phyloP scores from a whole-genome alignment of 192 early-diverging fungal genomes.

The Coemansia sp. region DNA sequence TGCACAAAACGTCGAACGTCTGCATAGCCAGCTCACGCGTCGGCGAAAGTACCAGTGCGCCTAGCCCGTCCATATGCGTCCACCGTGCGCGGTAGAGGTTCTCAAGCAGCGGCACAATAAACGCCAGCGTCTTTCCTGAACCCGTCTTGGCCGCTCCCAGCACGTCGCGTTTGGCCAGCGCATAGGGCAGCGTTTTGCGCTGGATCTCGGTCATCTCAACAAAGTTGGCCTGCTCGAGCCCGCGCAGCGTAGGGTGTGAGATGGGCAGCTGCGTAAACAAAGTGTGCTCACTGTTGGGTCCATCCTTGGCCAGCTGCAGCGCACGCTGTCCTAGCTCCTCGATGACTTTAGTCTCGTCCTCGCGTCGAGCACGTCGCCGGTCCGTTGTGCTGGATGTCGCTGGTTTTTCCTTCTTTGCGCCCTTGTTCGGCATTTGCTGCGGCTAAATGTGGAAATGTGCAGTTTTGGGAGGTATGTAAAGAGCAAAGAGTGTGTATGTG shows the following conservation, averaged over 20 bases:
- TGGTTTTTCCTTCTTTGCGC: slow-evolving; percentile 14
- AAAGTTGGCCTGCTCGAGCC: slow-evolving; percentile 79
- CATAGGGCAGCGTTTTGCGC: slow-evolving; percentile 68
- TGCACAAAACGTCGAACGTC: slow-evolving; percentile 85
- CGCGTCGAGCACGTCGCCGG: slow-evolving; percentile 35
- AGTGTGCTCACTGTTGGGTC: slow-evolving; percentile 17
- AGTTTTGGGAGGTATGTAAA: not conserved
- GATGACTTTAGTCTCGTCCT: slow-evolving; percentile 23
- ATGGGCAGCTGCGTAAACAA: slow-evolving; percentile 43
- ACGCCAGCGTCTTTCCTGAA: slow-evolving; percentile 80
- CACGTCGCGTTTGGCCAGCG: slow-evolving; percentile 68
- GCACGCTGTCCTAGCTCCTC: slow-evolving; percentile 44
- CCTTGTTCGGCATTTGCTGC: not conserved
- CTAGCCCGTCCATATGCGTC: slow-evolving; percentile 76
- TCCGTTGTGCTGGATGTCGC: slow-evolving; percentile 19
- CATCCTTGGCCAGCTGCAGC: slow-evolving; percentile 21
- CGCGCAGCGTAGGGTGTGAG: slow-evolving; percentile 55
- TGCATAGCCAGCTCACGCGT: slow-evolving; percentile 83
- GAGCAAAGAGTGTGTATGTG: not conserved
- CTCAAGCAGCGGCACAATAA: slow-evolving; percentile 82
- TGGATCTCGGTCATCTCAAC: slow-evolving; percentile 95
- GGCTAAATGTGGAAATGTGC: too few species aligned
- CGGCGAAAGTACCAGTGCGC: slow-evolving; percentile 79
- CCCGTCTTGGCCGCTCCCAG: slow-evolving; percentile 86
- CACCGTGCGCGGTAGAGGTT: slow-evolving; percentile 77